These are phyloP conservation scores for Candida gigantensis DNA, from an alignment of 1,139 yeast species.

Conservation along the genomic window DNA sequence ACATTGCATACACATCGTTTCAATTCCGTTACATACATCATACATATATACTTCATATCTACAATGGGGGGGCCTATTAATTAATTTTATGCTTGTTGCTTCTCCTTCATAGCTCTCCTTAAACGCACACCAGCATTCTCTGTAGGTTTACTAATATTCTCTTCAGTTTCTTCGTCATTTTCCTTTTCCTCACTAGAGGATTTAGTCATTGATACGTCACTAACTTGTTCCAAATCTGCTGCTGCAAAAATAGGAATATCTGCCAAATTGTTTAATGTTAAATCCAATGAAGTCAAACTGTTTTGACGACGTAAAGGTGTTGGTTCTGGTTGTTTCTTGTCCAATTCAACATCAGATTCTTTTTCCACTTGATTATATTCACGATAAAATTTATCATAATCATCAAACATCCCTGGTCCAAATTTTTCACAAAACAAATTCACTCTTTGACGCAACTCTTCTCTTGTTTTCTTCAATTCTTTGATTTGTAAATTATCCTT, in stretches of 20 bases:
- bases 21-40: too few species aligned
- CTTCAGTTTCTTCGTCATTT: slow-evolving; percentile 8
- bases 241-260: slow-evolving; percentile 39
- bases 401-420: slow-evolving; percentile 81
- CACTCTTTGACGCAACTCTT: slow-evolving; percentile 56
- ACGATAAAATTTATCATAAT: slow-evolving; percentile 41
- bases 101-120: slow-evolving; percentile 13
- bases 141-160: slow-evolving; percentile 1
- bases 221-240: slow-evolving; percentile 18
- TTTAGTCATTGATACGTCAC: slow-evolving; percentile 10
- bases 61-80: too few species aligned
- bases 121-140: slow-evolving; percentile 6
- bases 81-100: slow-evolving; percentile 1
- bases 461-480: slow-evolving; percentile 56
- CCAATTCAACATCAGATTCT: slow-evolving; percentile 3
- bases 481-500: slow-evolving; percentile 40
- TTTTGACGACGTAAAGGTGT: slow-evolving; percentile 11
- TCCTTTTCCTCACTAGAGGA: slow-evolving; percentile 10
- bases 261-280: slow-evolving; percentile 23
- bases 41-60: too few species aligned
- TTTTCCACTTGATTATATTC: slow-evolving; percentile 24
- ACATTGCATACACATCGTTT: too few species aligned
- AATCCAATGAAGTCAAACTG: slow-evolving; percentile 15
- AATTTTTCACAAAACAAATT: slow-evolving; percentile 67
- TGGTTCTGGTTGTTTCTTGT: slow-evolving; percentile 1